phyloP scores from a whole-genome alignment of 148 eudicot genomes.

The Cornus florida region DNA sequence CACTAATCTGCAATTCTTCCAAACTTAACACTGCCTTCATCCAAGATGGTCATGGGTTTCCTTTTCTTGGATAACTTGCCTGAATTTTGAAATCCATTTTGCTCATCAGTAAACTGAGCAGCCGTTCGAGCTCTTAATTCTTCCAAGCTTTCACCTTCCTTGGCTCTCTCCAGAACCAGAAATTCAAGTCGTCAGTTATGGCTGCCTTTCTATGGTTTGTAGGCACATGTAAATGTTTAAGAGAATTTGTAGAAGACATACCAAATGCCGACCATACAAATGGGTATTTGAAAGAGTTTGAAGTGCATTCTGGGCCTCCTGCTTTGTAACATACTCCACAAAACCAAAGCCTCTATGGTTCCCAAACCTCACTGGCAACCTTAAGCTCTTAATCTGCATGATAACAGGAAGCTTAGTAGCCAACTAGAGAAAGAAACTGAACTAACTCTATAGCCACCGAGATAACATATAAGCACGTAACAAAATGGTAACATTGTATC shows the following conservation, averaged over 20 bases:
- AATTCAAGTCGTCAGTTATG: too few relatives aligned
- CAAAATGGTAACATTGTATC: too few relatives aligned
- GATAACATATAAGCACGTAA: neutral
- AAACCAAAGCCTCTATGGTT: conserved; percentile 97
- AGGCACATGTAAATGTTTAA: neutral
- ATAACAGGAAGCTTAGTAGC: neutral
- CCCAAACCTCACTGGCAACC: conserved; percentile 77
- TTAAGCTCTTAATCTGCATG: conserved; percentile 71
- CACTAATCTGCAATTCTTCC: conserved; percentile 27
- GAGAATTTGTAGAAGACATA: conserved; percentile 23
- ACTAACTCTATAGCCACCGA: neutral
- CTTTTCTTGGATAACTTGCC: conserved; percentile 62
- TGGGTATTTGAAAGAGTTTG: conserved; percentile 87
- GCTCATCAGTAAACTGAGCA: conserved; percentile 67
- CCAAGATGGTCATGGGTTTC: conserved; percentile 39
- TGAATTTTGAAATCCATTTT: conserved; percentile 34
- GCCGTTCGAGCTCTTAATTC: conserved; percentile 84
- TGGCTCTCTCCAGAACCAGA: too few relatives aligned
- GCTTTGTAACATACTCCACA: conserved; percentile 87
- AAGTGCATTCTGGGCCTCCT: conserved; percentile 91
- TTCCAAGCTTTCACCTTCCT: too few relatives aligned
- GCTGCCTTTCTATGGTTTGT: neutral
- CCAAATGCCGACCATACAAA: conserved; percentile 96
- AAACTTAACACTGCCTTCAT: conserved; percentile 36
- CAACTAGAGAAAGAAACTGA: neutral